Conservation (phyloP, 768 basidiomycete species). For the Rhodotorula graminis region DNA sequence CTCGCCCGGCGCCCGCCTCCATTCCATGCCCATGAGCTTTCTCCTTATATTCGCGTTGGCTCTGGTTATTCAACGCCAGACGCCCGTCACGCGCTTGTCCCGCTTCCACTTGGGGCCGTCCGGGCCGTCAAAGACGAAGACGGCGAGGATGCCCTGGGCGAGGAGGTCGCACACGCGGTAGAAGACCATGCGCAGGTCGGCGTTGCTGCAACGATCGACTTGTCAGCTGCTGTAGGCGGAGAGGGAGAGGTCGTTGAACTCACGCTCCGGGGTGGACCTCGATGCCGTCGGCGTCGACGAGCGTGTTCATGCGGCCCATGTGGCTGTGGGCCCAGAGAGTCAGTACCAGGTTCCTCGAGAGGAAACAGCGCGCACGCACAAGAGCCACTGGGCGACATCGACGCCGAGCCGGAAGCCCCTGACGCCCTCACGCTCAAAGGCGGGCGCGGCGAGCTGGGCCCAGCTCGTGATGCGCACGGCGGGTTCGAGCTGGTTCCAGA, state of each 20-base stretch:
- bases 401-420: conserved; percentile 15
- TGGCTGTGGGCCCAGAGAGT: neutral
- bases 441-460: conserved; percentile 11
- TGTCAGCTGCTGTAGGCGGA: neutral
- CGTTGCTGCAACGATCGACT: neutral
- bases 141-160: conserved; percentile 19
- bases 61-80: neutral
- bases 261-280: neutral
- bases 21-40: conserved; percentile 26
- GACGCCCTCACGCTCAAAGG: neutral
- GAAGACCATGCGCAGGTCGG: conserved; percentile 31
- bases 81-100: neutral
- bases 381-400: conserved; percentile 12
- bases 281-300: neutral
- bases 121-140: conserved; percentile 40
- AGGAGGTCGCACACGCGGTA: conserved; percentile 26
- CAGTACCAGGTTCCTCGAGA: too few species aligned
- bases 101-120: conserved; percentile 26
- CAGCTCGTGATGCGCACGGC: conserved; percentile 9
- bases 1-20: conserved; percentile 34
- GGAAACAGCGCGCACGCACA: neutral
- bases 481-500: conserved; percentile 24
- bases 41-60: too few species aligned
- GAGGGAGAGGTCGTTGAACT: neutral
- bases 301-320: conserved; percentile 3